Conservation (phyloP, 1,284 basidiomycete genomes). For the Takashimella tepidaria region DNA sequence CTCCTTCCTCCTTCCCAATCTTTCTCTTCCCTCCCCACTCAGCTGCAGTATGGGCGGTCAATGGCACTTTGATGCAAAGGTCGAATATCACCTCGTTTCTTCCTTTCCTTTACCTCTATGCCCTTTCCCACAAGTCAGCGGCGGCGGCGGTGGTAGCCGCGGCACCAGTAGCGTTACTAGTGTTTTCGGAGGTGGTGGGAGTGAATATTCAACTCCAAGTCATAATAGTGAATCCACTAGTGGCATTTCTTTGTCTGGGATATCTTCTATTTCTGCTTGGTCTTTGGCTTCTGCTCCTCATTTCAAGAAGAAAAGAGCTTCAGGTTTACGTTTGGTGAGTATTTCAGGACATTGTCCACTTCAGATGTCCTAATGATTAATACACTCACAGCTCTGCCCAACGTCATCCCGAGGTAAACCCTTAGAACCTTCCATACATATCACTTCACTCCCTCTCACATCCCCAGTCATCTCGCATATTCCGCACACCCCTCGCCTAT, state of each 20-base stretch:
- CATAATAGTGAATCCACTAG: neutral
- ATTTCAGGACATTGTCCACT: no score
- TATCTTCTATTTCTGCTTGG: neutral
- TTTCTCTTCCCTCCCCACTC: neutral
- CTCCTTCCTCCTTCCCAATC: neutral
- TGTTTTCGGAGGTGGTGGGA: no score
- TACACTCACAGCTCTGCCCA: constrained; percentile 12
- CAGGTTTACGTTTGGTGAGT: constrained; percentile 10
- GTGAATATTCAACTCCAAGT: neutral
- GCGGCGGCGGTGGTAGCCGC: no score
- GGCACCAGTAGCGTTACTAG: no score
- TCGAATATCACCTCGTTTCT: constrained; percentile 12
- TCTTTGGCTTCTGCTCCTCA: neutral
- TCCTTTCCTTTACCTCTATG: neutral
- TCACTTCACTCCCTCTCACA: neutral
- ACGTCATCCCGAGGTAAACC: constrained; percentile 6
- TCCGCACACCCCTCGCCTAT: neutral
- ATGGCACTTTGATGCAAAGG: constrained; percentile 7
- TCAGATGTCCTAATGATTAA: no score
- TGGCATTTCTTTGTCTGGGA: no score
- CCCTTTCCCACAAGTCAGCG: neutral
- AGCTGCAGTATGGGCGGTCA: constrained; percentile 4
- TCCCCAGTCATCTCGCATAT: neutral
- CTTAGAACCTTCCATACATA: neutral
- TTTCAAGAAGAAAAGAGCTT: constrained; percentile 11